Conservation (phyloP, 768 basidiomycete genomes). For the Xerocomellus amylosporus region DNA sequence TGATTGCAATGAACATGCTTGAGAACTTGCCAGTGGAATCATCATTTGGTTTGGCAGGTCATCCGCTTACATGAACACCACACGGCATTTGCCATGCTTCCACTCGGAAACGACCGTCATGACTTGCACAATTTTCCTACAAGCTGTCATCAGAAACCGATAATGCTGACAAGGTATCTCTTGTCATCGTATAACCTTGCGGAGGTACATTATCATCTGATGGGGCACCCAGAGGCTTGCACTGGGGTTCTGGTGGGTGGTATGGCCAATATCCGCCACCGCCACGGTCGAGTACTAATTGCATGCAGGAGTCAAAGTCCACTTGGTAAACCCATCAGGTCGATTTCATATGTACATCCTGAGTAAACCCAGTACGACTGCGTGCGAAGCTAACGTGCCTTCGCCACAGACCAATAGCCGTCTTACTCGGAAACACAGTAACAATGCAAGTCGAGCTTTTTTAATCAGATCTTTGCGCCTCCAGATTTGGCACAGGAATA, state of each 20-base stretch:
- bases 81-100: constrained; percentile 15
- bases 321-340: background rate
- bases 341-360: background rate
- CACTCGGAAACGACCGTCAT: too few species aligned
- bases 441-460: background rate
- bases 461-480: constrained; percentile 13
- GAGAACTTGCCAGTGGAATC: background rate
- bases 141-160: background rate
- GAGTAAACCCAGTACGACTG: background rate
- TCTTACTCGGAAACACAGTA: background rate
- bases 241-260: background rate
- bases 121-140: background rate
- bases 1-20: constrained; percentile 14
- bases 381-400: constrained; percentile 12
- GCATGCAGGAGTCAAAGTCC: background rate
- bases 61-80: background rate
- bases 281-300: too few species aligned
- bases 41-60: background rate
- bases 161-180: background rate
- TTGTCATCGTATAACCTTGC: background rate
- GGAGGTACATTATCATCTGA: background rate
- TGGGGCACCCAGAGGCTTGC: background rate
- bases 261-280: too few species aligned
- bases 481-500: constrained; percentile 8
- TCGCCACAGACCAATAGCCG: constrained; percentile 16